phyloP scores from a whole-genome alignment of 23 red algal genomes.

The Cyanidium caldarium region DNA sequence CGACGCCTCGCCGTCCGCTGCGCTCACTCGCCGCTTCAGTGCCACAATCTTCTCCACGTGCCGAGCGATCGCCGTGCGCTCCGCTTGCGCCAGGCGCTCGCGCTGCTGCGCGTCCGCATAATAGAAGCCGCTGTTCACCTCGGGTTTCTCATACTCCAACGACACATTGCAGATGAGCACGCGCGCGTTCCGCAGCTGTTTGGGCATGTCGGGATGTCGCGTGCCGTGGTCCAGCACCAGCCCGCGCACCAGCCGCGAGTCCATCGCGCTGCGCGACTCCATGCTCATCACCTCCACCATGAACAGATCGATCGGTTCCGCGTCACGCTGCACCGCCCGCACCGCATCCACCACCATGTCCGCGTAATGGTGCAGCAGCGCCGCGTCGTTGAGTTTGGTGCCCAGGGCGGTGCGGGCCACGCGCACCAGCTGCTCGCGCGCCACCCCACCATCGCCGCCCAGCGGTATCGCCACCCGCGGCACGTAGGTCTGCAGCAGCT shows the following conservation, averaged over 20 bases:
- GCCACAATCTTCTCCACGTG: conserved; percentile 69
- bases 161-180: conserved; percentile 96
- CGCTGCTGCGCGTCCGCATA: conserved; percentile 76
- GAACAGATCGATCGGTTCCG: conserved; percentile 72
- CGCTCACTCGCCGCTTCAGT: conserved; percentile 78
- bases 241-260: conserved; percentile 69
- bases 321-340: conserved; percentile 43
- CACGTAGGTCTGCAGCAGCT: conserved; percentile 15
- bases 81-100: conserved; percentile 66
- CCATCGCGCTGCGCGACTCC: conserved; percentile 33
- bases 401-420: conserved; percentile 57
- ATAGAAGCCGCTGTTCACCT: conserved; percentile 82
- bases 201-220: conserved; percentile 99
- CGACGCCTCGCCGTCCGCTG: conserved; percentile 31
- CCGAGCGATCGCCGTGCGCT: conserved; percentile 56
- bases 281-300: conserved; percentile 97
- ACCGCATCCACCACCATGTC: conserved; percentile 91
- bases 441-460: background rate
- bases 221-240: conserved; percentile 90
- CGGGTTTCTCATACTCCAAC: conserved; percentile 92
- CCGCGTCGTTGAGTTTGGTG: conserved; percentile 52
- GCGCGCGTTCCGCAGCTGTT: conserved; percentile 71
- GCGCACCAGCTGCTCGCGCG: conserved; percentile 63
- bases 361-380: conserved; percentile 29
- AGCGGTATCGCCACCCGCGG: background rate